phyloP scores from a whole-genome alignment of 1,139 yeast species.

The Candida albicans region DNA sequence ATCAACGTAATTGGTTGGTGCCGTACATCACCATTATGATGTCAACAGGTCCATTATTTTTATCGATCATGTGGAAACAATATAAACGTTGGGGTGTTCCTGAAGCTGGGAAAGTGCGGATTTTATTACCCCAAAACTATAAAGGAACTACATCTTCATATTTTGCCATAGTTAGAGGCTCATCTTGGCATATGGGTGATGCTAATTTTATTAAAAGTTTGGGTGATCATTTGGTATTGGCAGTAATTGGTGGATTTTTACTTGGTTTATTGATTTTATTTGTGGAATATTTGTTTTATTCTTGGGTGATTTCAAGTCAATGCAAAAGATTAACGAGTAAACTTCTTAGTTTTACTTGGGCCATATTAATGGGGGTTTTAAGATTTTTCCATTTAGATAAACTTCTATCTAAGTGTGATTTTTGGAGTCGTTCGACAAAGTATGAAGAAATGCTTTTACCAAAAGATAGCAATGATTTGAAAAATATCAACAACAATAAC shows the following conservation, averaged over 20 bases:
- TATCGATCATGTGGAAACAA: constrained; percentile 84
- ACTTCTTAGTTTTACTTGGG: constrained; percentile 5
- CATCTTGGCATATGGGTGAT: constrained; percentile 88
- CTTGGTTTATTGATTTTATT: constrained; percentile 57
- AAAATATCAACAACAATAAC: no score
- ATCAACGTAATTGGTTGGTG: constrained; percentile 71
- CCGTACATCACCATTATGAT: constrained; percentile 93
- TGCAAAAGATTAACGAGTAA: constrained; percentile 27
- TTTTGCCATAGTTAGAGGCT: constrained; percentile 73
- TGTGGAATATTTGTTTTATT: constrained; percentile 62
- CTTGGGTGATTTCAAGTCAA: constrained; percentile 37
- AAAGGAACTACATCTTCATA: constrained; percentile 59
- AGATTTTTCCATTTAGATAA: constrained; percentile 17
- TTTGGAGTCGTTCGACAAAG: no score
- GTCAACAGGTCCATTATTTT: constrained; percentile 87
- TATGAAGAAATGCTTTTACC: no score
- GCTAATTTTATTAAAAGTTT: constrained; percentile 72
- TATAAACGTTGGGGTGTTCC: constrained; percentile 79
- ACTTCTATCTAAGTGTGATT: constrained; percentile 5
- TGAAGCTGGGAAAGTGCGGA: constrained; percentile 60
- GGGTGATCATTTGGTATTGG: constrained; percentile 67
- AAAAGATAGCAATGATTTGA: no score
- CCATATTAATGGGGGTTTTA: constrained; percentile 6
- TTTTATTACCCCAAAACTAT: constrained; percentile 71
- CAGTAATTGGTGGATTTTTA: constrained; percentile 66